These are phyloP conservation scores for Fusarium dlaminii DNA, from an alignment of 2,329 filamentous ascomycete genomes.

Conservation along the genomic window DNA sequence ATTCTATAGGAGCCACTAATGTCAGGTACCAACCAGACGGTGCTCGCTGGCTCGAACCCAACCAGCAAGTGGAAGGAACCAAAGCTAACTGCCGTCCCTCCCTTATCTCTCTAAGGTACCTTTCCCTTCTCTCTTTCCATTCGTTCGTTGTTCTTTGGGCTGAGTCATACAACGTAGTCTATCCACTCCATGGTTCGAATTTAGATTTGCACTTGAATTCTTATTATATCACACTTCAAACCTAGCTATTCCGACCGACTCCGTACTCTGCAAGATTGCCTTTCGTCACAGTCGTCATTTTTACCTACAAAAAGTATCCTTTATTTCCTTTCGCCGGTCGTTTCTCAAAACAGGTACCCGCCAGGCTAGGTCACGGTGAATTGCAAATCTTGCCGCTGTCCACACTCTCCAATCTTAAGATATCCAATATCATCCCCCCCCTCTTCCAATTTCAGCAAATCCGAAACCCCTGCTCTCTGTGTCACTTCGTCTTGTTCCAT, in stretches of 20 bases:
- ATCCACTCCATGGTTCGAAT: neutral
- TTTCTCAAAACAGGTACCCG: slow-evolving; percentile 28
- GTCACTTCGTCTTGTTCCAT: slow-evolving; percentile 33
- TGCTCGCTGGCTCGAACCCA: slow-evolving; percentile 24
- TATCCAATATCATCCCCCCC: slow-evolving; percentile 34
- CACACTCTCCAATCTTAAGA: slow-evolving; percentile 32
- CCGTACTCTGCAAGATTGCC: slow-evolving; percentile 8
- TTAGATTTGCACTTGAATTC: neutral
- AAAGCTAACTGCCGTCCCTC: slow-evolving; percentile 17
- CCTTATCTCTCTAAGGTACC: neutral
- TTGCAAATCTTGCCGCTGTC: slow-evolving; percentile 37
- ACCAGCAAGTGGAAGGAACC: slow-evolving; percentile 22
- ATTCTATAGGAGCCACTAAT: slow-evolving; percentile 37
- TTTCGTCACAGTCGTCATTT: slow-evolving; percentile 20
- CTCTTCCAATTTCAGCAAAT: slow-evolving; percentile 24
- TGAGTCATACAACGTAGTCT: neutral
- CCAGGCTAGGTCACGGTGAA: slow-evolving; percentile 25
- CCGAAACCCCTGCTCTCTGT: slow-evolving; percentile 30
- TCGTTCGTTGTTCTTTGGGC: neutral
- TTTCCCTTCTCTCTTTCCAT: neutral
- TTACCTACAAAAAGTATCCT: slow-evolving; percentile 7
- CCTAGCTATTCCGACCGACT: neutral
- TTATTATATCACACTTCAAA: neutral
- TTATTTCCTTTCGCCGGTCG: slow-evolving; percentile 12
- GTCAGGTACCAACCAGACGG: slow-evolving; percentile 38